Base-by-base conservation (phyloP, 1,284 basidiomycete species). In the Afroboletus lepidellus region DNA sequence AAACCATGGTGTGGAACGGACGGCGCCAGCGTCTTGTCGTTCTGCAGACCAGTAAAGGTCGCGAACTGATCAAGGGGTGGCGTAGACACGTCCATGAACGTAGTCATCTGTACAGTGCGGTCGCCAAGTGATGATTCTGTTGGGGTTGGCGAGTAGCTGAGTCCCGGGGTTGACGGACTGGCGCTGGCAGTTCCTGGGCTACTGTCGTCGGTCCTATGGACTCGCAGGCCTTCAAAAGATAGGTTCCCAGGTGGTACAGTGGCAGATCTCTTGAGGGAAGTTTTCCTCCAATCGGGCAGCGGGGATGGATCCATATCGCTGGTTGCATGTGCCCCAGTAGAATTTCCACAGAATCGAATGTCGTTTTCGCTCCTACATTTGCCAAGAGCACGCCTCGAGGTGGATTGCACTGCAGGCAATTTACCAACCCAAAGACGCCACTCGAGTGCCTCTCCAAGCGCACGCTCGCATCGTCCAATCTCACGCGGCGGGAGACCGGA, bases 361-460 rank as follows among this genome's bases (percentile, higher is more conserved):
- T 71, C 58, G 5, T 42, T 49, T 46, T 69, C 67, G 24, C 66
- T 72, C 43, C 53, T 69, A 29, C 57, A 46, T 51, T 69, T 70
- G 24, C 44, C 51, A 41, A 71, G 65, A 29, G 49, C 20, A 38
- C 60, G 62, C 57, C 70, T 65, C 16, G 54, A 51, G 56, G 43
- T 5, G 41, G 64, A 46, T 57, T 69, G 69, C 62, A 20, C 69
- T 69, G 64, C 59, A 59, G 66, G 70, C 60, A 62, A 55, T 61
- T 91, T 91, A 55, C 89, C 89, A 33, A 92, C 89, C 89, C 89
- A 92, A 15, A 92, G 79, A 24, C 87, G 80, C 89, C 89, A 92
- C 53, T 86, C 83, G 18, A 92, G 78, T 8, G 86, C 87, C 62
- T 85, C 83, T 33, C 89, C 88, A 30, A 92, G 77, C 0, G 89